Conservation (phyloP, 306 rosid species). For the Corylus heterophylla region DNA sequence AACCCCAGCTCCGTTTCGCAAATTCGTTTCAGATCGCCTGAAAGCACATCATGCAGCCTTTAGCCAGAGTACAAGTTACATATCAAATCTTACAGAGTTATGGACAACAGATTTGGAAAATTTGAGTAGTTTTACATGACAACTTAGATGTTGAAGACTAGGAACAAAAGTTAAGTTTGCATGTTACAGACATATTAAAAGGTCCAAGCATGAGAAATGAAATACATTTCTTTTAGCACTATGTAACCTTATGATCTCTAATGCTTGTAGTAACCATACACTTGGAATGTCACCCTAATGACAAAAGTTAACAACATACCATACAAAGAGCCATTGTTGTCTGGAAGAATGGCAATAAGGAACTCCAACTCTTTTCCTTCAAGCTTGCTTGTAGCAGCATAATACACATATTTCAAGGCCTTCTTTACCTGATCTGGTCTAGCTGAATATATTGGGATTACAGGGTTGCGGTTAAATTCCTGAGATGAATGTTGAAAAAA, state of each 20-base stretch:
- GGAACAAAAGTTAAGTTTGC: not conserved
- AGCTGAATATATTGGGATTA: slow-evolving; percentile 39
- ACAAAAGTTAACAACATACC: slow-evolving; percentile 32
- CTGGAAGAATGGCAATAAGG: slow-evolving; percentile 56
- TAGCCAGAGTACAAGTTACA: slow-evolving; percentile 5
- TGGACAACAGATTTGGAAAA: not conserved
- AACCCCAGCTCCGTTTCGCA: slow-evolving; percentile 70
- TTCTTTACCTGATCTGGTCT: slow-evolving; percentile 53
- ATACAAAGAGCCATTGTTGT: slow-evolving; percentile 50
- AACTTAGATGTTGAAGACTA: not conserved
- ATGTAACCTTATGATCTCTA: not conserved
- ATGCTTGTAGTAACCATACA: not conserved
- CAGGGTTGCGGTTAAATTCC: slow-evolving; percentile 47
- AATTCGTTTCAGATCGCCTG: slow-evolving; percentile 72
- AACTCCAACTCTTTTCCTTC: slow-evolving; percentile 52
- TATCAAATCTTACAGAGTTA: slow-evolving; percentile 5
- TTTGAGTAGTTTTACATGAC: not conserved
- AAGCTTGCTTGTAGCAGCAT: slow-evolving; percentile 37
- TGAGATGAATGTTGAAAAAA: slow-evolving; percentile 13
- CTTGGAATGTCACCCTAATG: not conserved
- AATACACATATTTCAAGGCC: slow-evolving; percentile 47
- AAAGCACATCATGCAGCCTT: slow-evolving; percentile 18
- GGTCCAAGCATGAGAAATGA: not conserved
- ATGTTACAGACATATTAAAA: not conserved
- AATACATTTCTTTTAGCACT: not conserved